Evolutionary conservation across 331 rosid species (phyloP), one percentile per base, ranked within the genome.

Genomic region (Acacia pycnantha): DNA sequence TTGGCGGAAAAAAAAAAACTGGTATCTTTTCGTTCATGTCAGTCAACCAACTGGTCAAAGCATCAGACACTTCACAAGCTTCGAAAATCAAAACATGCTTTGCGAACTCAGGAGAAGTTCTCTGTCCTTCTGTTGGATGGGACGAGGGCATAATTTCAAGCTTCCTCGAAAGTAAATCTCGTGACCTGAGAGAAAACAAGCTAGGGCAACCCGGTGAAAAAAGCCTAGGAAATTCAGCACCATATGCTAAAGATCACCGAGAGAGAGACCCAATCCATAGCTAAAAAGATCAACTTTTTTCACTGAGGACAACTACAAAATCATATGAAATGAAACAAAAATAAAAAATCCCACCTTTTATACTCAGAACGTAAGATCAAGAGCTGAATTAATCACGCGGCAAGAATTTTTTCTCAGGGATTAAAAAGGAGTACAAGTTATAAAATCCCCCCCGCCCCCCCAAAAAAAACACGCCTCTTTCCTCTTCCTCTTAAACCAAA

Each of bases 61-160:
- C 33, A 44, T 43, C 64, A 82, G 75, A 74, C 40, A 33, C 29
- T 37, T n/a, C 70, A 66, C 85, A 18, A 79, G 53, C 58, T 79
- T 76, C 73, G 27, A 73, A 37, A 59, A 79, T 66, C 69, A 31
- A 77, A 47, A 59, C 73, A 84, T 84, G 70, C 70, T 22, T 82
- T 50, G 16, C 75, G 10, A 78, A 74, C 75, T 74, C 53, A 48
- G 48, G 15, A 2, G 77, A 7, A 51, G 77, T 62, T 76, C 54
- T 75, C 50, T 5, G 84, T 71, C 68, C 74, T 73, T 77, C 69
- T n/a, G 14, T 2, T 56, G 47, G 48, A 58, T 67, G 77, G 14
- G 22, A 44, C 14, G 74, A 70, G 2, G 58, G n/a, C 56, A 18
- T 2, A 5, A 48, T 11, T 14, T 43, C 8, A 35, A 15, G 56